A percentile compares a stretch with the other conserved stretches of the same genome.
Evolutionary conservation across 2,329 filamentous ascomycete species (phyloP).

Genomic region (Ophiostoma piceae): DNA sequence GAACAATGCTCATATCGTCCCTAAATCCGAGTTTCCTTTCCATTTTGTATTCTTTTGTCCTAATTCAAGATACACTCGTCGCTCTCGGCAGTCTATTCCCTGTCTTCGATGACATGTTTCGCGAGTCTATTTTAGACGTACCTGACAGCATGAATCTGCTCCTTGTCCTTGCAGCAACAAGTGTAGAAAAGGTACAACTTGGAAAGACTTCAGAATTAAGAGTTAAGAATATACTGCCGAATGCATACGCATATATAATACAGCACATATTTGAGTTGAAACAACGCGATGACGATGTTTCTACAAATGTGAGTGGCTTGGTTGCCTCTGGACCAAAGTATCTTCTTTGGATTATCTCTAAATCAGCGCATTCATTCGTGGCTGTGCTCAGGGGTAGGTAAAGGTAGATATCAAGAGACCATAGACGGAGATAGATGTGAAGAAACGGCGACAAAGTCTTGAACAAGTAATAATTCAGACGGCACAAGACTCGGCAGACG

Average conservation of each 20-base stretch:
- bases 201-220: not conserved
- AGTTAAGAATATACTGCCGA: not conserved
- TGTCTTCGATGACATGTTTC: not conserved
- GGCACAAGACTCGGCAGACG: not conserved
- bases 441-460: not conserved
- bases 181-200: slow-evolving; percentile 15
- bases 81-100: slow-evolving; percentile 1
- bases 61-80: not conserved
- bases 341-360: not conserved
- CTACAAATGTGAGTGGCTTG: not conserved
- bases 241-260: slow-evolving; percentile 12
- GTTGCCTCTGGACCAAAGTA: not conserved
- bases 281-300: slow-evolving; percentile 16
- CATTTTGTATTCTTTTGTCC: too few relatives aligned
- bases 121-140: slow-evolving; percentile 15
- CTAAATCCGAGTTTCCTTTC: not conserved
- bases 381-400: slow-evolving; percentile 9
- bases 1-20: not conserved
- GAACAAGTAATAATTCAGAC: not conserved
- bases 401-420: not conserved
- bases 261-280: slow-evolving; percentile 12
- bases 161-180: slow-evolving; percentile 14
- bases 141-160: slow-evolving; percentile 14
- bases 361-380: not conserved
- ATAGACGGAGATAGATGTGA: not conserved